Base-by-base conservation (phyloP, 345 rosid genomes). In the Ricinus communis region DNA sequence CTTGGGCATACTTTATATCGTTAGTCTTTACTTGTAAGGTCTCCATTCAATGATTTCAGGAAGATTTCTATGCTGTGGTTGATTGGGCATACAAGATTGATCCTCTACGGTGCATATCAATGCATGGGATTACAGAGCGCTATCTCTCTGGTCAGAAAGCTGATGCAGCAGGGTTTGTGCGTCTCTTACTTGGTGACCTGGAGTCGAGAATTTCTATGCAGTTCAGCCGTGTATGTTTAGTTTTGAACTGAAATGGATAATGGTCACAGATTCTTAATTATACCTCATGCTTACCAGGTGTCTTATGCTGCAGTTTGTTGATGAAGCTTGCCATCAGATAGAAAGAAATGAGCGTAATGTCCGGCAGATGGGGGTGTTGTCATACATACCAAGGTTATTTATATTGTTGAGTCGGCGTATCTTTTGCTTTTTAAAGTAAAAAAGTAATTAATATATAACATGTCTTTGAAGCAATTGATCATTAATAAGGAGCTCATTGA, bases 11-110 rank as follows among this genome's bases (percentile, higher is more conserved):
- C 55, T 56, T 52, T 60, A 55, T 24, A 51, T 62, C 61, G 49
- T 40, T 30, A 21, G 53, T 70, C 65, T 60, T 68, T 69, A 65
- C 43, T 59, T 56, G 38, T 67, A 33, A 63, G 60, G 46, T 43
- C 21, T 71, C 47, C 57, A 51, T 66, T 55, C 65, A 69, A 71
- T 85, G 72, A 63, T 68, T 68, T 78, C 76, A 95, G 99, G 98
- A 95, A 80, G 99, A 95, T 79, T 95, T 95, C 74, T 92, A 86
- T 83, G 97, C 99, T 74, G 97, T 95, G 71, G 97, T 95, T 74
- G 99, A 95, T 82, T 95, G 99, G 99, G 99, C 99, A 54, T 95
- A 95, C 84, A 95, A 90, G 83, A 90, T 90, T 52, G 99, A 95
- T 78, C 98, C 99, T 68, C 80, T 95, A 52, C 94, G 96, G 60